phyloP scores from a whole-genome alignment of 352 stramenopile genomes.

The Hyaloperonospora brassicae region DNA sequence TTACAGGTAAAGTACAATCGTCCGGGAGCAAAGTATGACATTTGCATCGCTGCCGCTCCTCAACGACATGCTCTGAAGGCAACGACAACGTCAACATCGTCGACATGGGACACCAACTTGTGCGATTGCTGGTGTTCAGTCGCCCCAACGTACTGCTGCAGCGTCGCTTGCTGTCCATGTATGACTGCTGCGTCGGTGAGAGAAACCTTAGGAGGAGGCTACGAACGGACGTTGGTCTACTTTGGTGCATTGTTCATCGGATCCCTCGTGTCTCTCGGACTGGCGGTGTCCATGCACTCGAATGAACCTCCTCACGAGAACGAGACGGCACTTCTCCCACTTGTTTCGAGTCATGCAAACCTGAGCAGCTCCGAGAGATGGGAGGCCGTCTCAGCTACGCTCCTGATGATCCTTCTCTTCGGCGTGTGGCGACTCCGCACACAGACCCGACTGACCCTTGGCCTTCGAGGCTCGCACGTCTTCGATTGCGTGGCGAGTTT shows the following conservation, averaged over 20 bases:
- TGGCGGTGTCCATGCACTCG: conserved; percentile 18
- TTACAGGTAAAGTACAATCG: too few species aligned
- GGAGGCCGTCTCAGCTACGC: conserved; percentile 12
- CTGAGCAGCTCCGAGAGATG: conserved; percentile 8
- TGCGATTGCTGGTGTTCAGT: conserved; percentile 26
- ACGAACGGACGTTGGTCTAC: conserved; percentile 36
- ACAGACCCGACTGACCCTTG: conserved; percentile 34
- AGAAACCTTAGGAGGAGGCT: conserved; percentile 28
- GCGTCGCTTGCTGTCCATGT: conserved; percentile 35
- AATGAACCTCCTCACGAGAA: background rate
- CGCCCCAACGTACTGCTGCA: conserved; percentile 31
- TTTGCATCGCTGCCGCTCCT: conserved; percentile 3
- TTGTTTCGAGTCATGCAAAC: background rate
- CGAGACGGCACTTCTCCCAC: too few species aligned
- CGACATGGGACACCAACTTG: conserved; percentile 22
- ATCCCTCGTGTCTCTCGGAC: conserved; percentile 27
- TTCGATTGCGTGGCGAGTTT: conserved; percentile 34
- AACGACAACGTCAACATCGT: background rate
- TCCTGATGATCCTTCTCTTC: conserved; percentile 31
- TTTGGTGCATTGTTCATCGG: conserved; percentile 35
- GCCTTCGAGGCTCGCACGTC: conserved; percentile 29
- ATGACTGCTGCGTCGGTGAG: conserved; percentile 34
- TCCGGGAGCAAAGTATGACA: background rate
- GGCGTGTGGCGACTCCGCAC: conserved; percentile 34
- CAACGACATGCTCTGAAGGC: conserved; percentile 10